phyloP scores from a whole-genome alignment of 225 moss, liverwort and hornwort species.

The Anthoceros angustus region DNA sequence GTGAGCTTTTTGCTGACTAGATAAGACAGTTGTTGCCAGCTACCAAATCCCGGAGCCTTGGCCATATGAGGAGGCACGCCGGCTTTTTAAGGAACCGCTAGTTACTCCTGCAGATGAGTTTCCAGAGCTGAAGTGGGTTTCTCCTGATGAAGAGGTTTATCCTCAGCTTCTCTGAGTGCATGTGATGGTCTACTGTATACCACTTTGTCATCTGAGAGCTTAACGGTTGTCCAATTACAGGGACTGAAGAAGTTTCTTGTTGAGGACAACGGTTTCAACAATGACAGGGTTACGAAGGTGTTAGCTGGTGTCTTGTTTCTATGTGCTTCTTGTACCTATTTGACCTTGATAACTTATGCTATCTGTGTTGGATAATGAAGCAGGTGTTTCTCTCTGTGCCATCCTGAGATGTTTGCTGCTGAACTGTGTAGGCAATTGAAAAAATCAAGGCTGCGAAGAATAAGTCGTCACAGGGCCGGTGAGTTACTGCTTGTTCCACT shows the following conservation, averaged over 20 bases:
- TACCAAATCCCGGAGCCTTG: slow-evolving; percentile 83
- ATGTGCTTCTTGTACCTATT: neutral
- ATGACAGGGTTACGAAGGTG: slow-evolving; percentile 69
- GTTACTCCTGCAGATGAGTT: slow-evolving; percentile 43
- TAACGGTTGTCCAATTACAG: slow-evolving; percentile 15
- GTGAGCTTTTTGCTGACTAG: neutral
- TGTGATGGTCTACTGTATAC: neutral
- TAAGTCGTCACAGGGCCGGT: slow-evolving; percentile 37
- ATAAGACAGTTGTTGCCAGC: slow-evolving; percentile 17
- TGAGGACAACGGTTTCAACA: slow-evolving; percentile 90
- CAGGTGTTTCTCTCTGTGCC: neutral
- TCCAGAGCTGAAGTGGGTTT: slow-evolving; percentile 69
- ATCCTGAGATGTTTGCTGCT: neutral
- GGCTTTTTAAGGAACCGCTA: slow-evolving; percentile 78
- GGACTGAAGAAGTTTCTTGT: slow-evolving; percentile 74
- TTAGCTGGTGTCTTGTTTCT: neutral
- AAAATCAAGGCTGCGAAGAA: slow-evolving; percentile 91
- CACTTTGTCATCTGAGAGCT: neutral
- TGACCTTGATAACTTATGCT: neutral
- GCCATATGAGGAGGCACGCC: slow-evolving; percentile 83
- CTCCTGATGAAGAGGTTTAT: slow-evolving; percentile 69
- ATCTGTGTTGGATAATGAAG: neutral
- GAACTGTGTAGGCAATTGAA: slow-evolving; percentile 49
- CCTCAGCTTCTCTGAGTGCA: slow-evolving; percentile 2
- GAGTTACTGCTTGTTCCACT: neutral